A percentile compares a stretch with the other conserved stretches of the same genome.
Evolutionary conservation across 257 asterid species (phyloP).

Genomic region (Przewalskia tangutica): DNA sequence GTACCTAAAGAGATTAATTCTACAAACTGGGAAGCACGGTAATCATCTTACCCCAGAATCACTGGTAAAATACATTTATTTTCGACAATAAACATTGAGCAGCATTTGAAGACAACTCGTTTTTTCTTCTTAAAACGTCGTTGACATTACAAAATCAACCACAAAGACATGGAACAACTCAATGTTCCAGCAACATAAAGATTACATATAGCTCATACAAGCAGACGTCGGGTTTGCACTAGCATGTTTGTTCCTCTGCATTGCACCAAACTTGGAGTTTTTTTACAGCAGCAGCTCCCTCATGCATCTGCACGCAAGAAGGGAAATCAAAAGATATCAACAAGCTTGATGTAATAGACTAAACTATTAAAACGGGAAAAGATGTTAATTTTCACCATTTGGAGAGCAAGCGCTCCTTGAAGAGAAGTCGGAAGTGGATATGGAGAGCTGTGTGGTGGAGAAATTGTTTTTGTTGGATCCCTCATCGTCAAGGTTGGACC

Average conservation of each 20-base stretch:
- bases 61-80: not conserved
- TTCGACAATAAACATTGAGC: not conserved
- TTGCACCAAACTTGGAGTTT: constrained; percentile 9
- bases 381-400: constrained; percentile 42
- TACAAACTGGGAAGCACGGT: not conserved
- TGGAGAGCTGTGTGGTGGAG: constrained; percentile 79
- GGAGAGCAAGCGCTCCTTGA: constrained; percentile 44
- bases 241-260: not conserved
- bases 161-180: not conserved
- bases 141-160: not conserved
- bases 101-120: not conserved
- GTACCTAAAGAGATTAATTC: not conserved
- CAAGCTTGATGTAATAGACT: not conserved
- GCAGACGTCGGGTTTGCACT: not conserved
- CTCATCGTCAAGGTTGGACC: constrained; percentile 62
- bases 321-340: not conserved
- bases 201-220: not conserved
- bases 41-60: not conserved
- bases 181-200: not conserved
- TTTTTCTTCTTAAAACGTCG: not conserved
- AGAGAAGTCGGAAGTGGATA: constrained; percentile 62
- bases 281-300: constrained; percentile 19
- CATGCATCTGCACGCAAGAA: constrained; percentile 38
- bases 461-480: constrained; percentile 44
- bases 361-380: not conserved